Evolutionary conservation across 1,139 yeast species (phyloP), one percentile per base, ranked within the genome.

Genomic region (Sugiyamaella xylanicola): DNA sequence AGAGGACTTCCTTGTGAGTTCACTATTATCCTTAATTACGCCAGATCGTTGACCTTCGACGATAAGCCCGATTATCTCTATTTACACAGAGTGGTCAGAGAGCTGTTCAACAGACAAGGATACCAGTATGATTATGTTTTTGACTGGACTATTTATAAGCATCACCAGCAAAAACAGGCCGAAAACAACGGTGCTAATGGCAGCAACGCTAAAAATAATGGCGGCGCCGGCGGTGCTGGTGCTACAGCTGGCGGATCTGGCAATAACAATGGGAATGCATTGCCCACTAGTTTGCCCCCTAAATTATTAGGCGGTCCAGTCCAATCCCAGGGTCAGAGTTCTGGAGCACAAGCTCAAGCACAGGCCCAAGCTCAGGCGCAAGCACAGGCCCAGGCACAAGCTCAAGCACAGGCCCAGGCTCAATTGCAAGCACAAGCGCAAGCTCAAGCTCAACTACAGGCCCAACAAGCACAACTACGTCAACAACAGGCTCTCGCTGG

Each of bases 61-160:
- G 98, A 93, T 72, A 90, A 91, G 71, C 99, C 99, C 5, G 98
- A 93, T 74, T 93, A 93, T 72, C 82, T 87, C 52, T 92, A 87
- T 71, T 80, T 93, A 72, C 86, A 98, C 68, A 87, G 90, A 71
- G 78, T 93, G 59, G 87, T 93, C 74, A 84, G 97, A 68, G 97
- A 92, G 70, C 79, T 93, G 68, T 90, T 91, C 72, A 80, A 89
- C 63, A 84, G 95, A 62, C 93, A 92, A 71, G 90, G 90, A 60
- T 93, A 90, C 73, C 85, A 88, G 65, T 93, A 92, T 72, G 99
- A 93, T 74, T 93, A 91, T 73, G 85, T 93, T 21, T 93, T 91
- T 74, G 99, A 93, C 74, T 93, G 99, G 99, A 92, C 98, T 35
- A 83, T 92, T 68, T 86, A 88, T 75, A 85, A 89, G 76, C 86